Evolutionary conservation across 768 basidiomycete species (phyloP), one percentile per base, ranked within the genome.

Genomic region (Suillus subluteus): DNA sequence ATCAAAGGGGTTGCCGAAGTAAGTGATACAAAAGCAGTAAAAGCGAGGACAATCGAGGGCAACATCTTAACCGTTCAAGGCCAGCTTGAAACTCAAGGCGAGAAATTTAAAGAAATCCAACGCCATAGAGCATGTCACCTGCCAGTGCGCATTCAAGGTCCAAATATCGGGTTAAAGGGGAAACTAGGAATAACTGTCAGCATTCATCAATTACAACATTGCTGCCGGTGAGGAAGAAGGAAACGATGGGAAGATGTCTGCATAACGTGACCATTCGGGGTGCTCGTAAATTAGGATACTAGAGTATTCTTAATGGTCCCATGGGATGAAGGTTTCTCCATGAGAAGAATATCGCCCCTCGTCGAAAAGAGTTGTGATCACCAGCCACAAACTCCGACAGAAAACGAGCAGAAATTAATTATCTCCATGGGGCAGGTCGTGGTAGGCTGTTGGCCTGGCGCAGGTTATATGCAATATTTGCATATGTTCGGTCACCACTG

Each of bases 1-100:
- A 88, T 74, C 43, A 86, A 43, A 8, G 78, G 73, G 0, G 73
- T 77, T 2, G 79, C 77, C 9, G 40, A 62, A 12, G 56, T 38
- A 23, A 58, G 58, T 37, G 40, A 26, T 30, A 72, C 16, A 18
- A 66, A 26, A 46, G 62, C 43, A 63, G 26, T 5, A 26, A 65
- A 21, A 8, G 59, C 8, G 43, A 62, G 4, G 6, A 35, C 21
- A 16, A 18, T 59, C 21, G 40, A 64, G 37, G 6, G n/a, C 30
- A 63, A 6, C 43, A 43, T 62, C 30, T 15, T 65, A 23, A 44
- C 26, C 21, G 35, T 23, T 21, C 35, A 46, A 38, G 11, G 16
- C n/a, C 13, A 43, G 18, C 6, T 26, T 23, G 2, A 18, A 41
- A 41, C 11, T 16, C 58, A 23, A 41, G 40, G 58, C 58, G 11